Evolutionary conservation across 371 early-diverging fungal genomes (phyloP).

Genomic region (Parasitella parasitica): DNA sequence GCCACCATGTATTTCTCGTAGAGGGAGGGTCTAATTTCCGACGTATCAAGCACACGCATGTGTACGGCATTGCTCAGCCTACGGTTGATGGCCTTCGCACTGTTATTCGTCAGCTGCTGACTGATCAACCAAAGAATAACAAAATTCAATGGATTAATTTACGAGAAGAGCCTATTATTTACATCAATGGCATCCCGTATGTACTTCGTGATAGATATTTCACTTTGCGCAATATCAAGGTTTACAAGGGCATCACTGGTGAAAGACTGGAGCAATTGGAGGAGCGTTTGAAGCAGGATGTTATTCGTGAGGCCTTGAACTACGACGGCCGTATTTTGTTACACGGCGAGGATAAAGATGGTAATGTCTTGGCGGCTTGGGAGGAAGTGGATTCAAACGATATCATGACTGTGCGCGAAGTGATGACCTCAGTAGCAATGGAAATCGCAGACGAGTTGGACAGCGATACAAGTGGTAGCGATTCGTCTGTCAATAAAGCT

Average conservation of each 20-base stretch:
- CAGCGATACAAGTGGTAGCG: not conserved
- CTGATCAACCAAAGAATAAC: constrained; percentile 13
- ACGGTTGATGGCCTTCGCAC: constrained; percentile 55
- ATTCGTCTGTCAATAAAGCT: not conserved
- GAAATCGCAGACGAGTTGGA: constrained; percentile 15
- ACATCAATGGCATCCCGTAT: constrained; percentile 63
- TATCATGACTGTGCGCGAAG: constrained; percentile 49
- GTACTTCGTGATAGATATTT: constrained; percentile 58
- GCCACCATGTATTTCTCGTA: constrained; percentile 21
- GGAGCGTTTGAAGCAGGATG: constrained; percentile 56
- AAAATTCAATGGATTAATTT: constrained; percentile 63
- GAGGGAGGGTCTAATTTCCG: constrained; percentile 38
- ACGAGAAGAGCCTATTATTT: constrained; percentile 68
- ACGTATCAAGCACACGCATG: constrained; percentile 26
- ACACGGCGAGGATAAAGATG: constrained; percentile 51
- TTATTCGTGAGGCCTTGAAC: constrained; percentile 45
- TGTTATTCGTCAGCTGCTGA: constrained; percentile 23
- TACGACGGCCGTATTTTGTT: constrained; percentile 55
- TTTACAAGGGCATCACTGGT: constrained; percentile 60
- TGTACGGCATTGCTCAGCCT: constrained; percentile 67
- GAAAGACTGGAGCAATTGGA: constrained; percentile 59
- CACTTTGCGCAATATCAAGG: constrained; percentile 59
- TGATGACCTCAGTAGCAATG: constrained; percentile 26
- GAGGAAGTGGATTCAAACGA: constrained; percentile 44
- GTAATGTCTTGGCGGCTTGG: constrained; percentile 47